Base-by-base conservation (phyloP, 345 rosid species). In the Orychophragmus violaceus region DNA sequence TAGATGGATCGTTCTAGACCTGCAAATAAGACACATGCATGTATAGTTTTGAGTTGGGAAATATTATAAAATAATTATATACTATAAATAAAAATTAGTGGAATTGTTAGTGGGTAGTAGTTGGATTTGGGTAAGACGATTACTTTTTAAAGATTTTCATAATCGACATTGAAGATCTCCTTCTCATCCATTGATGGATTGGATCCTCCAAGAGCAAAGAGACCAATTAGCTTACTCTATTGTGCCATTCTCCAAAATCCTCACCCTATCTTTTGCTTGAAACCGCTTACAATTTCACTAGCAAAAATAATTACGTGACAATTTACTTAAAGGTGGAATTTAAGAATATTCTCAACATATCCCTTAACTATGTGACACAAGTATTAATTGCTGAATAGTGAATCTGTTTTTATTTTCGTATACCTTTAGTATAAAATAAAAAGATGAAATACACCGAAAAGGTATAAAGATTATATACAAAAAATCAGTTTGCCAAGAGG, bases 101-200 rank as follows among this genome's bases (percentile, higher is more conserved):
- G 76, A 51, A 72, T 50, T 72, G 67, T 58, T 65, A 72, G 76
- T 72, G 76, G 76, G 62, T 72, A 65, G 71, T 65, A 41, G 76
- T 72, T 72, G 71, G 22, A 59, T 72, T 72, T 65, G 76, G 71
- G 71, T 65, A 50, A 72, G 56, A n/a, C n/a, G n/a, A 65, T 37
- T 45, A 65, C 66, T 50, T 65, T 72, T 58, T 49, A 39, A 41
- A 58, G 67, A 65, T 28, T 37, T 57, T 65, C 66, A 66, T 52
- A 74, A 24, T 74, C 27, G 66, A 46, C 58, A 13, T 66, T 65
- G 42, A 60, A 74, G 72, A 74, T 66, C 68, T 74, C 33, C 77
- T 65, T 60, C 77, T 51, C 77, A 66, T 67, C 72, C 72, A 74
- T 66, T 74, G 57, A 60, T 37, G 68, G 68, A 60, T 30, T 57